Percentiles rank a stretch among this genome's conserved stretches.
Evolutionary conservation across 352 stramenopile species (phyloP).

Genomic region (Pythium chondricola): DNA sequence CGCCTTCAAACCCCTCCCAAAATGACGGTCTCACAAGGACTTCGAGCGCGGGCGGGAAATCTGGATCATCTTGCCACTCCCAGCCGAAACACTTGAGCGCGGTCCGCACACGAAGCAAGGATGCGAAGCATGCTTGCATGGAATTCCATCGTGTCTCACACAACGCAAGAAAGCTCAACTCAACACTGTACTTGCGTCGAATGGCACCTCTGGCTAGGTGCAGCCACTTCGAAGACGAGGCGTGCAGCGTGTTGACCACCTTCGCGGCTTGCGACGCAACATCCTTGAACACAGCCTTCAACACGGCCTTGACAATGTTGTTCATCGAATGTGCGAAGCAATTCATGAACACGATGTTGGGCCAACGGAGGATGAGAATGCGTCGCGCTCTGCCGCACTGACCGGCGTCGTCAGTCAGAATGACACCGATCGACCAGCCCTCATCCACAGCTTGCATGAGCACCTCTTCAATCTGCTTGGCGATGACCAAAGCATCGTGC

Average conservation of each 20-base stretch:
- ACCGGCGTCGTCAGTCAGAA: constrained; percentile 1
- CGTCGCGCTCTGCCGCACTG: not conserved
- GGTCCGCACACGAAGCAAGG: not conserved
- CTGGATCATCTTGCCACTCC: too few species aligned
- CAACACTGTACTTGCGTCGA: not conserved
- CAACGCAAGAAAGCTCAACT: not conserved
- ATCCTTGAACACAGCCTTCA: not conserved
- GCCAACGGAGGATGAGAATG: not conserved
- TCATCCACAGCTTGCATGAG: not conserved
- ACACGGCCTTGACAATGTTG: constrained; percentile 1
- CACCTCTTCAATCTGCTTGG: not conserved
- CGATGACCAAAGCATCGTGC: not conserved
- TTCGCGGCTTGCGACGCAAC: not conserved
- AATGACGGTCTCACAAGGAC: not conserved
- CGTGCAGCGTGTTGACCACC: not conserved
- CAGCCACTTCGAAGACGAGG: constrained; percentile 2
- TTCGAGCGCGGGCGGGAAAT: not conserved
- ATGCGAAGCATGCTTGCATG: constrained; percentile 5
- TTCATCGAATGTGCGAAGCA: constrained; percentile 9
- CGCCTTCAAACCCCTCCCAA: not conserved
- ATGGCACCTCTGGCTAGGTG: not conserved
- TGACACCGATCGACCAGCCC: not conserved
- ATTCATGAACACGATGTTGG: not conserved
- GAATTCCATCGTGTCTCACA: constrained; percentile 4
- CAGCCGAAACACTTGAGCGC: not conserved